Evolutionary conservation across 2,329 filamentous ascomycete species (phyloP).

Genomic region (Xylaria polymorpha): DNA sequence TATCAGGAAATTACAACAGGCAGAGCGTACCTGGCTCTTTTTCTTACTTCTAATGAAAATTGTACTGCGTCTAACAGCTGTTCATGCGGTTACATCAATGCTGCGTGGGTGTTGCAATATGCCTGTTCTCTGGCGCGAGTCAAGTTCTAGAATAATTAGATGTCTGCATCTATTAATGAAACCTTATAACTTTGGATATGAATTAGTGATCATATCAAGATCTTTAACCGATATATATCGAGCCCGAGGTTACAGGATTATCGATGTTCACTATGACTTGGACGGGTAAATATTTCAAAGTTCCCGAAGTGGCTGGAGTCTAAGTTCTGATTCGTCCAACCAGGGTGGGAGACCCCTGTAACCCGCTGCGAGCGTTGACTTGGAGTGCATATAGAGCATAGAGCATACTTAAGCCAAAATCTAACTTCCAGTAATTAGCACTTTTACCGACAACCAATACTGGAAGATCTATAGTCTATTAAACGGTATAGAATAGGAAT

Average conservation of each 20-base stretch:
- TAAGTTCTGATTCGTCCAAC: neutral
- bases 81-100: neutral
- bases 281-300: neutral
- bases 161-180: too few species aligned
- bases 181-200: too few species aligned
- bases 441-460: too few species aligned
- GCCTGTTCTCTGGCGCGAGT: too few species aligned
- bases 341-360: neutral
- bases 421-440: neutral
- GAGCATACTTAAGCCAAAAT: neutral
- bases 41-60: neutral
- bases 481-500: neutral
- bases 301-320: constrained; percentile 21
- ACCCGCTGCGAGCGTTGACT: neutral
- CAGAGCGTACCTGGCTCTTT: neutral
- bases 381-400: neutral
- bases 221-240: constrained; percentile 6
- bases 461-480: neutral
- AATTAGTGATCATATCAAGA: neutral
- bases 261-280: too few species aligned
- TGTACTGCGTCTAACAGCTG: neutral
- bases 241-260: too few species aligned
- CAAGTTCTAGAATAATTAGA: too few species aligned
- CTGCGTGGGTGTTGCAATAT: too few species aligned
- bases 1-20: too few species aligned